Conservation (phyloP, 805 yeast genomes). For the Yarrowia hollandica region DNA sequence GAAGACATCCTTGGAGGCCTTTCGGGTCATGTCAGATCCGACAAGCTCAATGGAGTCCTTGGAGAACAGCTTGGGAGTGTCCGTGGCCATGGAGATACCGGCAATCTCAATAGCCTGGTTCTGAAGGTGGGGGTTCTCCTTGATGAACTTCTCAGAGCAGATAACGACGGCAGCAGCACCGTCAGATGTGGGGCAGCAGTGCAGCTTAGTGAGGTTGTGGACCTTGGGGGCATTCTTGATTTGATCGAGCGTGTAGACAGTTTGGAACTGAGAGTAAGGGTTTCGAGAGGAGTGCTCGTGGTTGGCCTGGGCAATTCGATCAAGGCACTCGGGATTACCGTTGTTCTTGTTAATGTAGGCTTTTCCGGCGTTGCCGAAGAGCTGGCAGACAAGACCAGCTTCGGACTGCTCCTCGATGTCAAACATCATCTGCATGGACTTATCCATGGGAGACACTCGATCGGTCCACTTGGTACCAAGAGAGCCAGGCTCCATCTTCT, state of each 20-base stretch:
- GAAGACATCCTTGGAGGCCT: constrained; percentile 33
- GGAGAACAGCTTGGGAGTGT: constrained; percentile 33
- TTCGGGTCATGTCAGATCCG: constrained; percentile 35
- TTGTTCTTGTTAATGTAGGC: constrained; percentile 33
- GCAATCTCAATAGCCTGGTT: constrained; percentile 37
- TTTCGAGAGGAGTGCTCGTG: constrained; percentile 37
- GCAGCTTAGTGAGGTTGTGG: constrained; percentile 35
- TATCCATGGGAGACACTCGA: constrained; percentile 34
- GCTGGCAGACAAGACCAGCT: constrained; percentile 35
- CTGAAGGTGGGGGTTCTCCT: constrained; percentile 34
- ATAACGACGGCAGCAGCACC: constrained; percentile 37
- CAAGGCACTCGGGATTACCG: constrained; percentile 33
- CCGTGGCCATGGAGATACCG: constrained; percentile 35
- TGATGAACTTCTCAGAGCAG: constrained; percentile 36
- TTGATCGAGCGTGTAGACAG: constrained; percentile 36
- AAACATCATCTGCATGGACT: constrained; percentile 32
- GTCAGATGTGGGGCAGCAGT: constrained; percentile 38
- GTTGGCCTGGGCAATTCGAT: constrained; percentile 35
- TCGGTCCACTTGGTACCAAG: constrained; percentile 35
- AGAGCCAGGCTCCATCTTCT: constrained; percentile 37
- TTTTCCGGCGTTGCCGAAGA: constrained; percentile 36
- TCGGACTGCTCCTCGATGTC: constrained; percentile 32
- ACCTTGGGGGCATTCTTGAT: constrained; percentile 35
- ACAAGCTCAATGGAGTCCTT: constrained; percentile 34
- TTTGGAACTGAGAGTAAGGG: constrained; percentile 37